A percentile compares a stretch with the other conserved stretches of the same genome.
phyloP scores from a whole-genome alignment of 208 protist species.

The Trichomonas tenax region DNA sequence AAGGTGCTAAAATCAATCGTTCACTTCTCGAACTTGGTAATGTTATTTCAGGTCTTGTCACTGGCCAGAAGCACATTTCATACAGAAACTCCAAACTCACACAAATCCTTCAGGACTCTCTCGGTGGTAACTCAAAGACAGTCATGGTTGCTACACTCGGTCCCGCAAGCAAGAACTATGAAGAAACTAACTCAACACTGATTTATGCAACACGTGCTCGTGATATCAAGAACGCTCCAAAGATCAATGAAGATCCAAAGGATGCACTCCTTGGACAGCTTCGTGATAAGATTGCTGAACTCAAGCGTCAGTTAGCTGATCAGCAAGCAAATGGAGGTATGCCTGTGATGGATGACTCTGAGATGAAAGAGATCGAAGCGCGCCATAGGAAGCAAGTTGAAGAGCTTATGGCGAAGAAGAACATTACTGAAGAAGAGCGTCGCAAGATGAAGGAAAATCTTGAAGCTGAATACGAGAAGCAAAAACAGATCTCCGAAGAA shows the following conservation, averaged over 20 bases:
- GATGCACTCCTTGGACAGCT: slow-evolving; percentile 56
- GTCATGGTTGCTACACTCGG: slow-evolving; percentile 49
- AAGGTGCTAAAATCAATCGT: slow-evolving; percentile 53
- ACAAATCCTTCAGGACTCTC: slow-evolving; percentile 38
- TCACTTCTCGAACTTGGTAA: slow-evolving; percentile 52
- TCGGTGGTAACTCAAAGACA: slow-evolving; percentile 53
- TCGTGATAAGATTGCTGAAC: slow-evolving; percentile 40
- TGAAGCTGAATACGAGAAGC: not conserved
- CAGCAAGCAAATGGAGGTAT: slow-evolving; percentile 19
- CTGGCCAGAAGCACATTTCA: slow-evolving; percentile 46
- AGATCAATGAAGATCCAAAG: slow-evolving; percentile 62
- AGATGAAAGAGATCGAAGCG: not conserved
- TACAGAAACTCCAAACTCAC: slow-evolving; percentile 59
- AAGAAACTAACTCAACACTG: slow-evolving; percentile 47
- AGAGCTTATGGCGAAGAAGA: not conserved
- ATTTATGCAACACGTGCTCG: slow-evolving; percentile 55
- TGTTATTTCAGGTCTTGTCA: slow-evolving; percentile 36
- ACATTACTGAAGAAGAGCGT: slow-evolving; percentile 18
- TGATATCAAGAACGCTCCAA: slow-evolving; percentile 62
- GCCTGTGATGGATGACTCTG: not conserved
- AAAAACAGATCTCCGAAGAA: not conserved
- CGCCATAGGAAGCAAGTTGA: not conserved
- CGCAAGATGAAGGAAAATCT: not conserved
- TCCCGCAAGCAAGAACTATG: slow-evolving; percentile 49
- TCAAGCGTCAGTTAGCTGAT: slow-evolving; percentile 40